Conservation (phyloP, 208 protist species). For the Wallacemonas rigidus region DNA sequence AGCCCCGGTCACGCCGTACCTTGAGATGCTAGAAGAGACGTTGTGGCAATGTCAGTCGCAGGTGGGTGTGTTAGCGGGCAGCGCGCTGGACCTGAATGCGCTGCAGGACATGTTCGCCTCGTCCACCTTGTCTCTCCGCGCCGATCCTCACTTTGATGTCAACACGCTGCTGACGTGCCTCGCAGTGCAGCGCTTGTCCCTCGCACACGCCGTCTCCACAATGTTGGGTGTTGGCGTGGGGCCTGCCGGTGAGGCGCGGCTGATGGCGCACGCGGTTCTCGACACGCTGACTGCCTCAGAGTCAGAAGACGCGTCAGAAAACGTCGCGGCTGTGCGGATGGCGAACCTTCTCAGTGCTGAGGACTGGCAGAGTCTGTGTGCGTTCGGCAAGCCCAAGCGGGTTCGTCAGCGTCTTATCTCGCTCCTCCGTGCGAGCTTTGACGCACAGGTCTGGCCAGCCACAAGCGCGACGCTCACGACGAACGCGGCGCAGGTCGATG, state of each 20-base stretch:
- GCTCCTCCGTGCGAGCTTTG: constrained; percentile 23
- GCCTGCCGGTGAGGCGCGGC: constrained; percentile 30
- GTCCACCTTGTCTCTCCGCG: background rate
- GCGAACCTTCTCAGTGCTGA: constrained; percentile 51
- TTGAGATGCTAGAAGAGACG: constrained; percentile 76
- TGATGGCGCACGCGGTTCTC: constrained; percentile 51
- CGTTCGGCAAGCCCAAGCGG: constrained; percentile 49
- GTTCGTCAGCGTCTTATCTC: constrained; percentile 51
- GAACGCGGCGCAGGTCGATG: too few relatives aligned
- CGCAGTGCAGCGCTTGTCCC: constrained; percentile 42
- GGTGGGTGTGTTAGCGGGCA: constrained; percentile 55
- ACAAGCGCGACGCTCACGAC: too few relatives aligned
- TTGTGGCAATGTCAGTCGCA: constrained; percentile 73
- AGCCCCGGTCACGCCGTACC: constrained; percentile 53
- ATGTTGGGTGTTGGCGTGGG: constrained; percentile 38
- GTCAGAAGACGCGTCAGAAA: too few relatives aligned
- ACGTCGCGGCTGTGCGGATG: constrained; percentile 20
- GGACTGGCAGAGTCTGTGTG: constrained; percentile 59
- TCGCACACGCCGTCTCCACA: constrained; percentile 51
- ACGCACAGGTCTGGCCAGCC: background rate
- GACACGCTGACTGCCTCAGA: constrained; percentile 14
- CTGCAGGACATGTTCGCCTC: constrained; percentile 38
- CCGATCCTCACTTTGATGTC: constrained; percentile 27
- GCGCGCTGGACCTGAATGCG: constrained; percentile 13
- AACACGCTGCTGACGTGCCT: constrained; percentile 32